Base-by-base conservation (phyloP, 805 yeast genomes). In the Starmera amethionina region DNA sequence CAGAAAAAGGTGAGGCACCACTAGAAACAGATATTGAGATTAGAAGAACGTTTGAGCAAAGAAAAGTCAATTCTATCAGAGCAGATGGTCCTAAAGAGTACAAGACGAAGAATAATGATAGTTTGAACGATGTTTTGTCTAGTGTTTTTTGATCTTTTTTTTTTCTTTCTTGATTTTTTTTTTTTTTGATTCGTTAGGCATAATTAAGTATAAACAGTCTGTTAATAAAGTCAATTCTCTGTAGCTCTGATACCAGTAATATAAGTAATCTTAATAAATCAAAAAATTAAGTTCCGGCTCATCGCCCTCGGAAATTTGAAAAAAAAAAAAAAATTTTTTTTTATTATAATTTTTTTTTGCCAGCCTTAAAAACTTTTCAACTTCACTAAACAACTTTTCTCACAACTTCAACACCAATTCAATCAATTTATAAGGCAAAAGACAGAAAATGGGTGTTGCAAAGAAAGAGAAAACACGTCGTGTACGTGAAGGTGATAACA, bases 391-490 rank as follows among this genome's bases (percentile, higher is more conserved):
- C 27, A 7, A 22, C 27, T 22, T 22, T 22, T 7, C 25, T 22
- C 25, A 22, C 4, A 22, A 7, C 7, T 22, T 22, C 5, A 22
- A 8, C 27, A 3, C 4, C 4, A 16, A 16, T 22, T 22, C 9
- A 22, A 22, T 3, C 27, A 22, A 8, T 22, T 22, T 22, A 6
- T 2, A 22, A 22, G 9, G 6, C 9, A 22, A 22, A 22, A 6
- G 9, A 22, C 9, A 22, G 5, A 22, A 22, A 22, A 90, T 90
- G 98, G 97, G 97, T 58, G 82, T 88, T 27, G 89, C 77, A 42
- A 90, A 90, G 70, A 93, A 88, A 55, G 98, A 90, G 63, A 84
- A 83, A 61, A 73, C 72, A 54, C 81, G 98, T 68, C 77, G 96
- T 58, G 71, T 72, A 42, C 82, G 95, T 56, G 85, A 88, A 59